Percentiles rank a stretch among this genome's conserved stretches.
phyloP scores from a whole-genome alignment of 768 basidiomycete genomes.

The Russula earlei region DNA sequence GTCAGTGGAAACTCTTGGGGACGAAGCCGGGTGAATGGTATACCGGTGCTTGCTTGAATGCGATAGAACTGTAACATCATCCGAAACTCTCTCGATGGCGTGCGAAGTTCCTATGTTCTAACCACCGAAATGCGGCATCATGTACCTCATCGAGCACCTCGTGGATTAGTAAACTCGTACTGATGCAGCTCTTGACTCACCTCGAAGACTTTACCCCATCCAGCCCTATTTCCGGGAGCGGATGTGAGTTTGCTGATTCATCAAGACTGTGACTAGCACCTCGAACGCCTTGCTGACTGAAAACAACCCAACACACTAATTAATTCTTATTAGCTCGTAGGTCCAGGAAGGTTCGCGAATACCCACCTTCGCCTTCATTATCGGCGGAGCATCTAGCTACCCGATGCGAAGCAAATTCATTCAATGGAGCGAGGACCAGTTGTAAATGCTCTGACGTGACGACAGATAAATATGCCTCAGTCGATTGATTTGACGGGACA shows the following conservation, averaged over 20 bases:
- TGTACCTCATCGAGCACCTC: conserved; percentile 2
- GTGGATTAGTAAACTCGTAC: background rate
- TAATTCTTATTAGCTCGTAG: background rate
- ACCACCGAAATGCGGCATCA: conserved; percentile 13
- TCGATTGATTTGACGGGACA: conserved; percentile 29
- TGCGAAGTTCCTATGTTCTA: conserved; percentile 11
- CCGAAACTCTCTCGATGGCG: conserved; percentile 5
- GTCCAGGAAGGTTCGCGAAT: too few species aligned
- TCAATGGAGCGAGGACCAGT: conserved; percentile 8
- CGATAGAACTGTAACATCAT: background rate
- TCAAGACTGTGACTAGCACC: conserved; percentile 31
- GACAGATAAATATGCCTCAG: background rate
- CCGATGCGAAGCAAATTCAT: conserved; percentile 15
- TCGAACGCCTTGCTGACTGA: conserved; percentile 38
- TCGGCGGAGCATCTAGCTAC: conserved; percentile 23
- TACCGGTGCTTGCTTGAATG: background rate
- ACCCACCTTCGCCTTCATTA: conserved; percentile 29
- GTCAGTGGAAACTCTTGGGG: background rate
- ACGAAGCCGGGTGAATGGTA: background rate
- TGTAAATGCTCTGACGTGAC: conserved; percentile 1
- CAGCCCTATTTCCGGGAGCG: conserved; percentile 10
- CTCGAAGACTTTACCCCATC: background rate
- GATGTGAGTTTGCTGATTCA: conserved; percentile 15
- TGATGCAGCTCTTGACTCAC: conserved; percentile 1
- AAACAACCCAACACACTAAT: conserved; percentile 52